Base-by-base conservation (phyloP, 352 stramenopile species). In the Globisporangium sylvaticum region DNA sequence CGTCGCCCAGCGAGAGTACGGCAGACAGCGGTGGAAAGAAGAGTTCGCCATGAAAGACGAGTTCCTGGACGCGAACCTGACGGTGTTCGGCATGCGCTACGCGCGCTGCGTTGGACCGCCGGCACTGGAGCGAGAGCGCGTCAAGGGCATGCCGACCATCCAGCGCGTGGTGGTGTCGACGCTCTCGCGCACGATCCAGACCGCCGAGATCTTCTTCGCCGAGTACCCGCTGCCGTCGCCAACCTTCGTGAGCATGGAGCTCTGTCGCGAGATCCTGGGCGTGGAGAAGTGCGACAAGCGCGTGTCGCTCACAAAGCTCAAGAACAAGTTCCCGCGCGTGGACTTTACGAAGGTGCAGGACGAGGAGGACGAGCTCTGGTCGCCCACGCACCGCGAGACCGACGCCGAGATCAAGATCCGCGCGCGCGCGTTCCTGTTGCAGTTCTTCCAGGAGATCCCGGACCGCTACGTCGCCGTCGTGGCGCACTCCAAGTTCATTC, bases 281-380 rank as follows among this genome's bases (percentile, higher is more conserved):
- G 76, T 84, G 37, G 77, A 92, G 67, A 90, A 78, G 32, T 93
- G 81, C 61, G 81, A 93, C 70, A 88, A 91, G 58, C 76, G 84
- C 12, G 72, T 76, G 8, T 58, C 81, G 18, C 70, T 84, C 42
- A 64, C 72, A 4, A 65, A 81, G 65, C 65, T 93, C 32, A 70
- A 68, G 55, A 52, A 32, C 42, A 83, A 86, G 69, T 91, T 91
- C 62, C 75, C 83, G 2, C 64, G 68, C 12, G 81, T 93, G 22
- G 77, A 93, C 66, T 91, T 91, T 34, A 42, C 56, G 7, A 44
- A 37, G 32, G 78, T 92, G 44, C 62, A 62, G 44, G 73, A 85
- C 62, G 79, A 92, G 22, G 53, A 80, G n/a, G 83, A 93, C 54
- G 15, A 59, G 48, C 58, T 84, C 62, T 93, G 85, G 85, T 72